Percentiles rank a stretch among this genome's conserved stretches.
phyloP scores from a whole-genome alignment of 768 basidiomycete genomes.

The Sarcodon aspratus region DNA sequence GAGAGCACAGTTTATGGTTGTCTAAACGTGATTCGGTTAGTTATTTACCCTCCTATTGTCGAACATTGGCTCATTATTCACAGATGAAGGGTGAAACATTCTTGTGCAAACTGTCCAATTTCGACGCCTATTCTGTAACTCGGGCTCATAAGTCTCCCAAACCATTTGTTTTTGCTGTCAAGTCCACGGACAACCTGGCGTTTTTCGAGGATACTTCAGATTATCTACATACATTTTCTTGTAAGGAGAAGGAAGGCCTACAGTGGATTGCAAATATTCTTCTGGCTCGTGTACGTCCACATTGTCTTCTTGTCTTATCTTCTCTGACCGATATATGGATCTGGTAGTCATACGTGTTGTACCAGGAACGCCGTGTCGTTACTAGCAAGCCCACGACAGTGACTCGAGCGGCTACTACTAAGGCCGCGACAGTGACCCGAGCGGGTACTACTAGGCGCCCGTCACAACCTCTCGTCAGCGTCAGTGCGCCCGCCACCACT shows the following conservation, averaged over 20 bases:
- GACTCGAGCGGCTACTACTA: constrained; percentile 7
- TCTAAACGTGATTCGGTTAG: constrained; percentile 83
- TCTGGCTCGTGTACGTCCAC: constrained; percentile 59
- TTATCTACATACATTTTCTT: constrained; percentile 81
- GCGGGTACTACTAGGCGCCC: constrained; percentile 22
- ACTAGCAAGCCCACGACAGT: constrained; percentile 39
- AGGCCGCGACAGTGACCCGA: constrained; percentile 23
- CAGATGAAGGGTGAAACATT: constrained; percentile 79
- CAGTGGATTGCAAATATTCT: constrained; percentile 75
- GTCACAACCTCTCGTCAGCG: constrained; percentile 36
- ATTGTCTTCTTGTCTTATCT: neutral
- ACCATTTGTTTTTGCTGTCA: constrained; percentile 74
- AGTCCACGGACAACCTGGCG: constrained; percentile 78
- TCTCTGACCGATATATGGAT: constrained; percentile 6
- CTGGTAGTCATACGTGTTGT: constrained; percentile 66
- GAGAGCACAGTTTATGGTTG: constrained; percentile 78
- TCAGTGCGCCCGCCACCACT: constrained; percentile 28
- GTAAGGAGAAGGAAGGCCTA: constrained; percentile 60
- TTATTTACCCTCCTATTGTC: constrained; percentile 4
- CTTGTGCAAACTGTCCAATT: constrained; percentile 79
- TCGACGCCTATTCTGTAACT: constrained; percentile 78
- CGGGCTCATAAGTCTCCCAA: constrained; percentile 76
- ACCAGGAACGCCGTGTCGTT: constrained; percentile 62
- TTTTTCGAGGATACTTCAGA: constrained; percentile 84
- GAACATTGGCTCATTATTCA: constrained; percentile 2